Conservation (phyloP, 345 rosid species). For the Zanthoxylum bungeanum region DNA sequence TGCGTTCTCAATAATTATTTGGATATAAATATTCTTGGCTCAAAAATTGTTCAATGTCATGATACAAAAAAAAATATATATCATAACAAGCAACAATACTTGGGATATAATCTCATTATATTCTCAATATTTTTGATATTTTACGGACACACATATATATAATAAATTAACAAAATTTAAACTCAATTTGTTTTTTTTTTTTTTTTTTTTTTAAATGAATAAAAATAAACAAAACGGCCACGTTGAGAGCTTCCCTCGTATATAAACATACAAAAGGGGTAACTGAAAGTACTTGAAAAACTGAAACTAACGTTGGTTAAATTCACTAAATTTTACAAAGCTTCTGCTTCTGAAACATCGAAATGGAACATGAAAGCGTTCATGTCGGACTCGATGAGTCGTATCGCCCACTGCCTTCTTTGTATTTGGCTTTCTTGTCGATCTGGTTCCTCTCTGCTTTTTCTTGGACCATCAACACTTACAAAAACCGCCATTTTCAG, state of each 20-base stretch:
- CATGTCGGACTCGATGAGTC: constrained; percentile 48
- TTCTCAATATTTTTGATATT: no score
- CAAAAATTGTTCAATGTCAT: no score
- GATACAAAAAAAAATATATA: no score
- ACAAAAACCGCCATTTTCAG: constrained; percentile 75
- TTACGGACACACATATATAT: no score
- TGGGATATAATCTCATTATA: no score
- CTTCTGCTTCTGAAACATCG: not conserved
- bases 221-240: not conserved
- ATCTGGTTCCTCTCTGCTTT: constrained; percentile 82
- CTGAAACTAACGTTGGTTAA: not conserved
- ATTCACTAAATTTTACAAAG: not conserved
- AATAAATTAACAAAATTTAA: no score
- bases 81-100: no score
- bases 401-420: constrained; percentile 69
- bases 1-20: no score
- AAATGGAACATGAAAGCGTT: constrained; percentile 20
- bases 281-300: not conserved
- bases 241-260: not conserved
- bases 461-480: constrained; percentile 85
- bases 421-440: constrained; percentile 60
- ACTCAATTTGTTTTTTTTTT: fast-evolving
- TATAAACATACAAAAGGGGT: not conserved
- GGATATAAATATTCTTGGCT: no score
- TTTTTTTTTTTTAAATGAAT: no score